phyloP scores from a whole-genome alignment of 257 asterid genomes.

The Prunella vulgaris region DNA sequence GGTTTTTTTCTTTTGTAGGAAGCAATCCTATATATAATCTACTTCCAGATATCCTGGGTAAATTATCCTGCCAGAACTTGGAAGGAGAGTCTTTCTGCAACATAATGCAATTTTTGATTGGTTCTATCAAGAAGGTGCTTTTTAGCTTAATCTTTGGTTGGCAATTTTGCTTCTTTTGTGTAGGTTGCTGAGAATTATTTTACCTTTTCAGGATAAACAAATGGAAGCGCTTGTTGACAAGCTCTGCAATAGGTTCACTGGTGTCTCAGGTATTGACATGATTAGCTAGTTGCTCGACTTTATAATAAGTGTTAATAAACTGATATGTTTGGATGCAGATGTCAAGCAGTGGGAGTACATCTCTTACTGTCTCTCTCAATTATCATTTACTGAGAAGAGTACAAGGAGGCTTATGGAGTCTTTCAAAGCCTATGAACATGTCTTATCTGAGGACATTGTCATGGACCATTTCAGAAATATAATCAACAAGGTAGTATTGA shows the following conservation, averaged over 20 bases:
- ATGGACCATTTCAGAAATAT: constrained; percentile 81
- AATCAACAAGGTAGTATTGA: constrained; percentile 62
- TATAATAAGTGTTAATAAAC: neutral
- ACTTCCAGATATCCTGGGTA: constrained; percentile 96
- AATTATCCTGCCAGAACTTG: constrained; percentile 71
- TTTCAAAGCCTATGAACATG: constrained; percentile 73
- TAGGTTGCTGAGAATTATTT: constrained; percentile 13
- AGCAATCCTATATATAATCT: constrained; percentile 91
- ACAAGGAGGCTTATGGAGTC: constrained; percentile 79
- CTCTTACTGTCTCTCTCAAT: constrained; percentile 94
- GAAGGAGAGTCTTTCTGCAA: constrained; percentile 78
- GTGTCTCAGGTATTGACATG: constrained; percentile 66
- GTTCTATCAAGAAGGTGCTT: constrained; percentile 86
- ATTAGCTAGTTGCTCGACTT: neutral
- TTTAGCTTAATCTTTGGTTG: constrained; percentile 7
- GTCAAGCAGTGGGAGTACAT: constrained; percentile 76
- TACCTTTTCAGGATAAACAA: constrained; percentile 77
- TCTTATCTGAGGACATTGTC: constrained; percentile 70
- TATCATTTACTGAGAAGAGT: constrained; percentile 88
- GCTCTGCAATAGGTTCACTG: constrained; percentile 84
- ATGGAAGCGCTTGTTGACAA: constrained; percentile 99
- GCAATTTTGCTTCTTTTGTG: neutral
- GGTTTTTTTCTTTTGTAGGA: constrained; percentile 46
- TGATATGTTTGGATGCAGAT: constrained; percentile 45
- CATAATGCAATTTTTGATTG: constrained; percentile 90